Evolutionary conservation across 306 rosid species (phyloP).

Genomic region (Dicorynia guianensis): DNA sequence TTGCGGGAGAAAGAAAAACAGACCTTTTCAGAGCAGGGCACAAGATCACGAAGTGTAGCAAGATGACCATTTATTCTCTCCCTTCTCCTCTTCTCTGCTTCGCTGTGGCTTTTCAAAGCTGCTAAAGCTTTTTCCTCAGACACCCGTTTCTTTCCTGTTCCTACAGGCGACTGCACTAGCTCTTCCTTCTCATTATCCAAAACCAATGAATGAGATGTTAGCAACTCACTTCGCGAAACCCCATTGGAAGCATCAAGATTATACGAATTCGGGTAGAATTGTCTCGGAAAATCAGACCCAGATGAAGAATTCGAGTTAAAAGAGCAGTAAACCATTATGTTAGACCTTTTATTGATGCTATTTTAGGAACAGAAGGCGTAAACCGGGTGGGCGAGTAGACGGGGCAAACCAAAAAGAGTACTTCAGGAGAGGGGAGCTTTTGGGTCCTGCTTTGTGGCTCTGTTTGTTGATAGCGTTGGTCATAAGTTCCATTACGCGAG

Average conservation of each 20-base stretch:
- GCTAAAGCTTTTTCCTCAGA: constrained; percentile 65
- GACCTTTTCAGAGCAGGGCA: constrained; percentile 66
- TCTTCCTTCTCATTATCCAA: constrained; percentile 59
- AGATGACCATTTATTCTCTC: constrained; percentile 78
- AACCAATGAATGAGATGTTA: constrained; percentile 47
- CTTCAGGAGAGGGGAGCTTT: constrained; percentile 47
- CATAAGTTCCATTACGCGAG: constrained; percentile 54
- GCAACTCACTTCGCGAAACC: constrained; percentile 41
- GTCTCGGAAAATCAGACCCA: constrained; percentile 35
- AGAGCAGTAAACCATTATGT: constrained; percentile 45
- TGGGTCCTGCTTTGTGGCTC: constrained; percentile 43
- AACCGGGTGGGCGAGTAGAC: constrained; percentile 63
- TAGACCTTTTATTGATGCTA: not conserved
- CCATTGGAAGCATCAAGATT: constrained; percentile 37
- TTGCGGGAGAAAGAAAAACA: not conserved
- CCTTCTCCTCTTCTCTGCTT: constrained; percentile 79
- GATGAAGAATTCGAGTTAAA: constrained; percentile 45
- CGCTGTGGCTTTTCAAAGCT: constrained; percentile 76
- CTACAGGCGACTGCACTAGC: constrained; percentile 54
- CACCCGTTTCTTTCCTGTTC: constrained; percentile 49
- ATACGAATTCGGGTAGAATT: constrained; percentile 45
- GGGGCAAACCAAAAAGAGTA: constrained; percentile 69
- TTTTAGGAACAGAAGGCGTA: constrained; percentile 42
- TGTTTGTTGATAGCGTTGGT: constrained; percentile 41
- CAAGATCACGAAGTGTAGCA: constrained; percentile 65